Evolutionary conservation across 257 asterid species (phyloP).

Genomic region (Linaria vulgaris): DNA sequence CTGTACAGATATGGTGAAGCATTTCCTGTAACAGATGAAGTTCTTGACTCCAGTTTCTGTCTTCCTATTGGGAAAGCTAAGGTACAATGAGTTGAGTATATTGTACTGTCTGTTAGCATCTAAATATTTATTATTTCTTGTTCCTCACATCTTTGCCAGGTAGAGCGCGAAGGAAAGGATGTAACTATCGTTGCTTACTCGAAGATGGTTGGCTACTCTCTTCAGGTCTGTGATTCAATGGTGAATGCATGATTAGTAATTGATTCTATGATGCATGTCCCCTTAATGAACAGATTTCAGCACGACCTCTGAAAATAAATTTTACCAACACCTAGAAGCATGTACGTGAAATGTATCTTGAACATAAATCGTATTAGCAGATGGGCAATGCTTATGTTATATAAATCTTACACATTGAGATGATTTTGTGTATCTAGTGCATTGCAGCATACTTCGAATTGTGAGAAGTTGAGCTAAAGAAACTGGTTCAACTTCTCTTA

Average conservation of each 20-base stretch:
- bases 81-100: conserved; percentile 33
- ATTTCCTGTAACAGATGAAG: conserved; percentile 67
- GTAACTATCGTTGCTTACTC: conserved; percentile 77
- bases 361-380: not conserved
- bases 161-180: conserved; percentile 71
- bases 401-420: not conserved
- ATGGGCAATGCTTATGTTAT: not conserved
- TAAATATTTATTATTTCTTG: conserved; percentile 19
- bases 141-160: conserved; percentile 37
- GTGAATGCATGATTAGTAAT: conserved; percentile 12
- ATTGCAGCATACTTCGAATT: not conserved
- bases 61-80: conserved; percentile 89
- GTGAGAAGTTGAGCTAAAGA: conserved; percentile 9
- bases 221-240: conserved; percentile 50
- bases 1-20: conserved; percentile 69
- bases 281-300: not conserved
- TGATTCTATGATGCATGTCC: not conserved
- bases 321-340: conserved; percentile 4
- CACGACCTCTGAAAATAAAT: conserved; percentile 15
- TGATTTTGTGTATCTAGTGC: not conserved
- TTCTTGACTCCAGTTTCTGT: conserved; percentile 67
- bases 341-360: not conserved
- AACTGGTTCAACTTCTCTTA: not conserved
- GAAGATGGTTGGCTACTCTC: conserved; percentile 80
- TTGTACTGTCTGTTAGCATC: conserved; percentile 14